Conservation (phyloP, 106 monocot genomes). For the Acanthochlamys bracteata region DNA sequence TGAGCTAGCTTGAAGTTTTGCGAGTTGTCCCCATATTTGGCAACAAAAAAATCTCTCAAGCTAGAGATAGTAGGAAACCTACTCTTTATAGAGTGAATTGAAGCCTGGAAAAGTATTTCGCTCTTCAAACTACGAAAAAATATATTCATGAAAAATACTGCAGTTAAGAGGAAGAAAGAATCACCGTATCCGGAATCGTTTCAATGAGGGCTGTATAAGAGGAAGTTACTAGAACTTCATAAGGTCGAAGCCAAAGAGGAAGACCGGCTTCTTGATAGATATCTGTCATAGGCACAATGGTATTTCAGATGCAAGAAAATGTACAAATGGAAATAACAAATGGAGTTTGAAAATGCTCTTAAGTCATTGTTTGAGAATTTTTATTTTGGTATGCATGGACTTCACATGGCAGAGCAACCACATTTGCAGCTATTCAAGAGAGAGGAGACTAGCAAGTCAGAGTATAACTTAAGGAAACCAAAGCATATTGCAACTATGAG, state of each 20-base stretch:
- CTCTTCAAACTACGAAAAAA: background rate
- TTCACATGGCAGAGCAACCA: too few relatives aligned
- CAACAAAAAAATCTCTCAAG: constrained; percentile 84
- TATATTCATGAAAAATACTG: background rate
- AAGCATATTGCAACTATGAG: too few relatives aligned
- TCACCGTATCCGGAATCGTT: constrained; percentile 97
- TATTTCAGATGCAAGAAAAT: too few relatives aligned
- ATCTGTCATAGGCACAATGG: constrained; percentile 41
- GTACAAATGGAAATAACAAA: too few relatives aligned
- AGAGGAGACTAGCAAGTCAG: too few relatives aligned
- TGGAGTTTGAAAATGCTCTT: too few relatives aligned
- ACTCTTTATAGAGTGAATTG: constrained; percentile 94
- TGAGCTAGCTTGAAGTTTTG: constrained; percentile 95
- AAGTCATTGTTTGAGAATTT: too few relatives aligned
- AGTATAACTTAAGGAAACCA: too few relatives aligned
- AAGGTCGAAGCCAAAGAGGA: constrained; percentile 97
- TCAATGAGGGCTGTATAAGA: constrained; percentile 99
- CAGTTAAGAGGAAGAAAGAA: background rate
- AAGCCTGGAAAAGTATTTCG: constrained; percentile 46
- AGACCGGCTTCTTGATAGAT: constrained; percentile 99
- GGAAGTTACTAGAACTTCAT: constrained; percentile 97
- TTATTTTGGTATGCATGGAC: too few relatives aligned
- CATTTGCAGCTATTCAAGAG: too few relatives aligned
- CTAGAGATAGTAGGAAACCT: constrained; percentile 85
- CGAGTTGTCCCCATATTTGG: constrained; percentile 83